Evolutionary conservation across 140 eudicot genomes (phyloP).

Genomic region (Flaveria floridana): DNA sequence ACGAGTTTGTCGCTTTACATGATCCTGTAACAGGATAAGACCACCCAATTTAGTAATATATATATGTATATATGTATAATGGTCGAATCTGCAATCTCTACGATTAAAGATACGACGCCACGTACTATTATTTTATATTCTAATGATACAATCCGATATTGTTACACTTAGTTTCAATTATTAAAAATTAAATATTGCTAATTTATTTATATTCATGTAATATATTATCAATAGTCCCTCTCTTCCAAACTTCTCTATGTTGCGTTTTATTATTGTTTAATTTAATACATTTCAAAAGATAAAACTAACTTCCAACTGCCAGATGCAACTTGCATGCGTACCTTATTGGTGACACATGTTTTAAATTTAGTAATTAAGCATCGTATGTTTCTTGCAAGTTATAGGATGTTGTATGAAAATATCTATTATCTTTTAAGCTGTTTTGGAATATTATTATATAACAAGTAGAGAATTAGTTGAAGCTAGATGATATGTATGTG

Average conservation of each 20-base stretch:
- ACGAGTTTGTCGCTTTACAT: constrained; percentile 92
- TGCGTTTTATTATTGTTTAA: neutral
- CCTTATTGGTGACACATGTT: neutral
- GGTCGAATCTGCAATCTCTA: neutral
- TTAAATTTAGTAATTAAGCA: neutral
- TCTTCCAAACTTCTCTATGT: neutral
- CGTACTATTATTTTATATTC: constrained; percentile 5
- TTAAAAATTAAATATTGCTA: neutral
- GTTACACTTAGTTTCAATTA: neutral
- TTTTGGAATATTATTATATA: no score
- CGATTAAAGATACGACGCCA: constrained; percentile 12
- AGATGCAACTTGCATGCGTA: neutral
- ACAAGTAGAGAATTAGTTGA: no score
- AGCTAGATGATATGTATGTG: no score
- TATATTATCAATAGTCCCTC: constrained; percentile 24
- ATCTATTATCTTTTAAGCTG: neutral
- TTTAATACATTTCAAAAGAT: neutral
- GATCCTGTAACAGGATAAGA: constrained; percentile 53
- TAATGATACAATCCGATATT: constrained; percentile 14
- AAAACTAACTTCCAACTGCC: constrained; percentile 10
- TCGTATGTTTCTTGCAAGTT: neutral
- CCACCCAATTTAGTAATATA: neutral
- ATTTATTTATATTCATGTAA: neutral
- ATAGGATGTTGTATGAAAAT: neutral
- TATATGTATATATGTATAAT: neutral